Conservation (phyloP, 2,329 filamentous ascomycete genomes). For the Apiospora kogelbergensis region DNA sequence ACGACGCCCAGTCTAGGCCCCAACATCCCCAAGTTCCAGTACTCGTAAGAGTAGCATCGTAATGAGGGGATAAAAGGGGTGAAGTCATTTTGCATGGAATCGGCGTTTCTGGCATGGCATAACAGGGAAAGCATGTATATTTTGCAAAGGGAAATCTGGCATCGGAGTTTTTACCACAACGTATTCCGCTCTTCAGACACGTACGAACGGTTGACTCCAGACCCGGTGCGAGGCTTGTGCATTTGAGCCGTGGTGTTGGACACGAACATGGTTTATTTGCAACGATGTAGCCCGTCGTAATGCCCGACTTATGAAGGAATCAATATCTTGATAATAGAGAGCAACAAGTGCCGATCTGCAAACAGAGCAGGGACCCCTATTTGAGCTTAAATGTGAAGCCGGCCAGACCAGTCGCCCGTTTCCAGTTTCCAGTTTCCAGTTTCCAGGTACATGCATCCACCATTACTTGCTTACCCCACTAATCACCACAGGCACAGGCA, state of each 20-base stretch:
- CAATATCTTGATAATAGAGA: not conserved
- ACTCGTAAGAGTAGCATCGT: not conserved
- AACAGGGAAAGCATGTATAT: constrained; percentile 9
- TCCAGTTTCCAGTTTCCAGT: too few species aligned
- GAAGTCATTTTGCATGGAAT: constrained; percentile 6
- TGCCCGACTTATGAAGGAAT: not conserved
- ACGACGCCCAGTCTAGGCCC: constrained; percentile 1
- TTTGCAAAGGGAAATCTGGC: not conserved
- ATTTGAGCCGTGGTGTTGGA: not conserved
- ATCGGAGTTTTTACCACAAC: constrained; percentile 1
- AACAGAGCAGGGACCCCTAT: not conserved
- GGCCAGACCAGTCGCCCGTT: too few species aligned
- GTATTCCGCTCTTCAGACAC: not conserved
- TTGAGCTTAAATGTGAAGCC: not conserved
- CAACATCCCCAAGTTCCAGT: constrained; percentile 11
- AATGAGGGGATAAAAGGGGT: not conserved
- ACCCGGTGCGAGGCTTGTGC: not conserved
- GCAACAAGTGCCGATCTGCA: not conserved
- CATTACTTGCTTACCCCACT: not conserved
- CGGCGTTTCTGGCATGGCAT: constrained; percentile 8
- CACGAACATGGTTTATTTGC: not conserved
- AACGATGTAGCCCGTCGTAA: not conserved
- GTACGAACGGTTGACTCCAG: not conserved
- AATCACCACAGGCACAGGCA: not conserved
- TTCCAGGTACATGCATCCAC: not conserved